Evolutionary conservation across 2,329 filamentous ascomycete genomes (phyloP).

Genomic region (Verticillium tricorpus): DNA sequence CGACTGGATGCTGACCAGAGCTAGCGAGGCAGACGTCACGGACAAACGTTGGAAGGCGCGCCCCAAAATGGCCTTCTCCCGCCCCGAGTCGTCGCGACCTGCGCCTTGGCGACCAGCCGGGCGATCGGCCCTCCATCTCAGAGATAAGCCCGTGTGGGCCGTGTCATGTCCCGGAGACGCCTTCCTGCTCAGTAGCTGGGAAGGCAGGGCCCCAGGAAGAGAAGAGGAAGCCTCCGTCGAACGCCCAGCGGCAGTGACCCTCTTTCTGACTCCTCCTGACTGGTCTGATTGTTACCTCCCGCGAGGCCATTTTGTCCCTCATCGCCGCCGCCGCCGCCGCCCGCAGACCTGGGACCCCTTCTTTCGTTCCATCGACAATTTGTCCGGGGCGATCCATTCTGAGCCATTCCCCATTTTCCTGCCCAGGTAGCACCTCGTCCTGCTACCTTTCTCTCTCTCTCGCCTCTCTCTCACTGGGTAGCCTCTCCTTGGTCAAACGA

Average conservation of each 20-base stretch:
- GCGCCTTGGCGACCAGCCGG: background rate
- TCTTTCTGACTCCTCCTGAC: background rate
- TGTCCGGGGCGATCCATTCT: background rate
- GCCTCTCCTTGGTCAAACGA: background rate
- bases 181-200: background rate
- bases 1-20: background rate
- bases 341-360: background rate
- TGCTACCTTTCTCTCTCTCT: background rate
- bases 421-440: background rate
- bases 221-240: background rate
- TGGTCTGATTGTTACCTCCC: background rate
- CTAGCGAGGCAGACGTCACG: background rate
- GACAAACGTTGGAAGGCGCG: background rate
- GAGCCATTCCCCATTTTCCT: background rate
- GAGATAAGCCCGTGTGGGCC: background rate
- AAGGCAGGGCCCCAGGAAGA: background rate
- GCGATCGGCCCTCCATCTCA: background rate
- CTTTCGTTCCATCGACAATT: background rate
- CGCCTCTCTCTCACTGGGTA: background rate
- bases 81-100: background rate
- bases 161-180: background rate
- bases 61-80: background rate
- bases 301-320: background rate
- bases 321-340: background rate
- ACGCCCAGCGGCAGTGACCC: background rate